These are phyloP conservation scores for Schwanniomyces occidentalis DNA, from an alignment of 805 yeast genomes.

Conservation along the genomic window DNA sequence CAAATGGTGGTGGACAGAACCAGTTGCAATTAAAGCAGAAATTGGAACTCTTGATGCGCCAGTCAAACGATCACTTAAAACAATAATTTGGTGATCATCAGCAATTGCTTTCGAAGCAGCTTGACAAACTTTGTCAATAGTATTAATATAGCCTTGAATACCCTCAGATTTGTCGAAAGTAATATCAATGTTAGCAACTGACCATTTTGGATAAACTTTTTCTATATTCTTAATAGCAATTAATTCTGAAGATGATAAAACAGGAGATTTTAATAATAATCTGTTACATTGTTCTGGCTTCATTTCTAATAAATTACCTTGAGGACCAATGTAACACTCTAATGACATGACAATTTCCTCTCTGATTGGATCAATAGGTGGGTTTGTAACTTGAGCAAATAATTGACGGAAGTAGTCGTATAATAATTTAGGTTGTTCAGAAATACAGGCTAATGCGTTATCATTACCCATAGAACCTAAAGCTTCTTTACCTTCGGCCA, in stretches of 20 bases:
- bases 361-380: slow-evolving; percentile 97
- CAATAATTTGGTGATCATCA: slow-evolving; percentile 68
- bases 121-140: slow-evolving; percentile 83
- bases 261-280: slow-evolving; percentile 78
- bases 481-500: slow-evolving; percentile 96
- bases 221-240: slow-evolving; percentile 71
- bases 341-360: slow-evolving; percentile 96
- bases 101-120: slow-evolving; percentile 86
- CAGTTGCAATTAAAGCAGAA: slow-evolving; percentile 87
- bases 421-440: slow-evolving; percentile 86
- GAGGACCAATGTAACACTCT: slow-evolving; percentile 98
- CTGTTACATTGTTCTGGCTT: slow-evolving; percentile 90
- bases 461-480: slow-evolving; percentile 99
- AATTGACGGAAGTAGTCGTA: slow-evolving; percentile 95
- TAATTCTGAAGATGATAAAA: slow-evolving; percentile 71
- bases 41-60: slow-evolving; percentile 69
- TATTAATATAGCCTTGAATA: slow-evolving; percentile 76
- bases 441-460: slow-evolving; percentile 89
- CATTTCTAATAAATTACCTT: slow-evolving; percentile 93
- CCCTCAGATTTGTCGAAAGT: slow-evolving; percentile 86
- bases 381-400: slow-evolving; percentile 98
- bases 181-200: slow-evolving; percentile 77
- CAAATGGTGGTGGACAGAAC: slow-evolving; percentile 95
- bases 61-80: slow-evolving; percentile 71
- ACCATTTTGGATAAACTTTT: slow-evolving; percentile 83